A percentile compares a stretch with the other conserved stretches of the same genome.
These are phyloP conservation scores for Eimeria tenella DNA, from an alignment of 169 alveolate genomes.

Conservation along the genomic window DNA sequence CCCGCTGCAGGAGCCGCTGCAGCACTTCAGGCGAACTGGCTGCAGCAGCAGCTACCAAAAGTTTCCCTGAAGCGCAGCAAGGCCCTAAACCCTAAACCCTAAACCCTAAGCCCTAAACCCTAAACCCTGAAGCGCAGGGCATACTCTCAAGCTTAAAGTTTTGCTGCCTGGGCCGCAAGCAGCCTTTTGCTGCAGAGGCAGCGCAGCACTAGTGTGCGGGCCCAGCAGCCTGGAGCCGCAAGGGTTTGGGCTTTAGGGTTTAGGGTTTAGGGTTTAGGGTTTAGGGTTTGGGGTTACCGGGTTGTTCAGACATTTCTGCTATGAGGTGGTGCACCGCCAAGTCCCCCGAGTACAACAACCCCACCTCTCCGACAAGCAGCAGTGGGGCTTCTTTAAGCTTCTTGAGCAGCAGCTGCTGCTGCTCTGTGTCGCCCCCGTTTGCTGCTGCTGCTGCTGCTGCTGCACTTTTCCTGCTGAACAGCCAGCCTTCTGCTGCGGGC, in stretches of 20 bases:
- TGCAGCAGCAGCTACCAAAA: slow-evolving; percentile 3
- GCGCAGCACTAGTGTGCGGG: too few relatives aligned
- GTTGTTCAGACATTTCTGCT: background rate
- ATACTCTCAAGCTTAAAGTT: too few relatives aligned
- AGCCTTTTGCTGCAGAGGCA: too few relatives aligned
- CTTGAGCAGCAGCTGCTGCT: background rate
- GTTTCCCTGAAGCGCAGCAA: background rate
- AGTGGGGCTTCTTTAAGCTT: background rate
- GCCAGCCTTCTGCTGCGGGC: background rate
- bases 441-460: too few relatives aligned
- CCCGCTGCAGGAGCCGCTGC: slow-evolving; percentile 13
- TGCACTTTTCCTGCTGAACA: too few relatives aligned
- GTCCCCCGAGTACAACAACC: background rate
- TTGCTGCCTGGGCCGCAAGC: too few relatives aligned
- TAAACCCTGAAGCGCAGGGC: background rate
- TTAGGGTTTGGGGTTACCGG: slow-evolving; percentile 20
- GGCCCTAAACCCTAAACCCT: background rate
- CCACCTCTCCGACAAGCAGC: slow-evolving; percentile 11
- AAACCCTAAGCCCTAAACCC: background rate
- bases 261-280: slow-evolving; percentile 45
- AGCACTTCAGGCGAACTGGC: slow-evolving; percentile 13
- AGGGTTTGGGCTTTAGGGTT: slow-evolving; percentile 45
- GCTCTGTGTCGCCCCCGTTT: background rate
- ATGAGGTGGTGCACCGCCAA: background rate
- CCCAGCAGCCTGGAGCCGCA: background rate